Percentiles rank a stretch among this genome's conserved stretches.
Evolutionary conservation across 805 yeast species (phyloP).

Genomic region (Candida sakaeoensis): DNA sequence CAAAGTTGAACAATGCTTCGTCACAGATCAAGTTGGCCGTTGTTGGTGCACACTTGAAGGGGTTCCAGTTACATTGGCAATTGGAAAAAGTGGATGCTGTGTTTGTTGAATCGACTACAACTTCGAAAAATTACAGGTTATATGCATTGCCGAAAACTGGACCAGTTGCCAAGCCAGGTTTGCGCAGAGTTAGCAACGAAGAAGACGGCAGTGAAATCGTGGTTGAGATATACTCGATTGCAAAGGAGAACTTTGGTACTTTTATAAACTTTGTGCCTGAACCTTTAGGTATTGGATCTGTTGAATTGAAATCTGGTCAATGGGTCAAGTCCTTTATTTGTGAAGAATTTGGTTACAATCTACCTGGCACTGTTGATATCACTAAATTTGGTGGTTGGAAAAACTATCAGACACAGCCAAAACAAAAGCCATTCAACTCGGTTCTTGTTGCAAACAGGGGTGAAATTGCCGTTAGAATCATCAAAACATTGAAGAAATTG

Average conservation of each 20-base stretch:
- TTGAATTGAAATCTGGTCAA: conserved; percentile 74
- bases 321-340: conserved; percentile 93
- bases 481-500: conserved; percentile 78
- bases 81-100: conserved; percentile 77
- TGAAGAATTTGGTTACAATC: conserved; percentile 81
- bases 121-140: conserved; percentile 67
- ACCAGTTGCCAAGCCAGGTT: conserved; percentile 86
- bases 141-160: conserved; percentile 83
- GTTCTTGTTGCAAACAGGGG: conserved; percentile 97
- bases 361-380: conserved; percentile 71
- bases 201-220: conserved; percentile 57
- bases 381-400: conserved; percentile 91
- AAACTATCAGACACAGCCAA: conserved; percentile 46
- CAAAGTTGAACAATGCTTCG: conserved; percentile 39
- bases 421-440: conserved; percentile 61
- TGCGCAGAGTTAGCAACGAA: conserved; percentile 65
- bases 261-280: conserved; percentile 88
- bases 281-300: conserved; percentile 93
- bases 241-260: conserved; percentile 71
- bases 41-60: conserved; percentile 92
- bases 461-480: conserved; percentile 94
- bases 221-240: conserved; percentile 82
- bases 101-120: conserved; percentile 59
- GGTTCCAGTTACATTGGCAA: conserved; percentile 93
- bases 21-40: conserved; percentile 72